Base-by-base conservation (phyloP, 2,329 filamentous ascomycete species). In the Coleophoma crateriformis region DNA sequence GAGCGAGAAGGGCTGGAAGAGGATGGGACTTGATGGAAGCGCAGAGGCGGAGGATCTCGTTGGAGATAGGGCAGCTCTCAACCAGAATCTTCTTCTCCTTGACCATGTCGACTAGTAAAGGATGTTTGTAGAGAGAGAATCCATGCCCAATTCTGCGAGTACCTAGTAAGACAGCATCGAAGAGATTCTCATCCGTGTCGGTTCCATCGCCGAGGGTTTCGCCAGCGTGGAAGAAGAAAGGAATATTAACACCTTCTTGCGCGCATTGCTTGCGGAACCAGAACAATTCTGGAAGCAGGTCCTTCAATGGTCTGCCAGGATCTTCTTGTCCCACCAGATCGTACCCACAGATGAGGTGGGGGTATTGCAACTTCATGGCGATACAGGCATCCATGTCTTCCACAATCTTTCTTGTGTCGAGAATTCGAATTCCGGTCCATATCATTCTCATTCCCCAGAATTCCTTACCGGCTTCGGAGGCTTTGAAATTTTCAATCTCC, bases 181-280 rank as follows among this genome's bases (percentile, higher is more conserved):
- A 96, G 3, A 97, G 77, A 67, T 96, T 96, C 53, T 71, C 61
- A 61, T 96, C 91, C 0, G 87, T 85, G 17, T 75, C 76, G 58
- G 83, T 84, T 27, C 90, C 90, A 52, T 88, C 83, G 14, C 89
- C 90, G 1, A 95, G 80, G 33, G 84, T 89, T 69, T 96, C 91
- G 56, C 91, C 92, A 0, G 92, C 91, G 66, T 96, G 91, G 72
- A 97, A 95, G 74, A 95, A 95, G 73, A 96, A 96, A 1, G 92
- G 92, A 10, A 99, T 83, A 45, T 90, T 82, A 35, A 96, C 79
- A 2, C 79, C 82, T 61, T 90, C 85, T 62, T 88, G 77, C 1
- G 81, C 79, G 65, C 90, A 96, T 59, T 86, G 81, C 67, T 92
- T 91, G 56, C 85, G 84, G 76, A 97, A 96, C 90, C 90, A 96